Conservation (phyloP, 768 basidiomycete species). For the Baorangia bicolor region DNA sequence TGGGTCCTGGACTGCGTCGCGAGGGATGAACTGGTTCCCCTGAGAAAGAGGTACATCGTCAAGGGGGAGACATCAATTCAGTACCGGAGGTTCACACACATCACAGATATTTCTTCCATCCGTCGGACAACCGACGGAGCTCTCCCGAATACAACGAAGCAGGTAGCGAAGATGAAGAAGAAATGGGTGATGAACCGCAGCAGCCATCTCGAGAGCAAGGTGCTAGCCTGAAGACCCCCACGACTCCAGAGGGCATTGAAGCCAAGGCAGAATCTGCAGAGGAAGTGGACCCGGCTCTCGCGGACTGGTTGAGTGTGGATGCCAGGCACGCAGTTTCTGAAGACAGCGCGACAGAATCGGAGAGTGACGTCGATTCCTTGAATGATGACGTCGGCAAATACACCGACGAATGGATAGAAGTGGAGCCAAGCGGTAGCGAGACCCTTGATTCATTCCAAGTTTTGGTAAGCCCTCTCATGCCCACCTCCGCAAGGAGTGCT, state of each 20-base stretch:
- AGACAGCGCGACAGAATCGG: conserved; percentile 48
- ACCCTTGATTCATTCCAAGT: conserved; percentile 21
- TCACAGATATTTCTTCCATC: conserved; percentile 76
- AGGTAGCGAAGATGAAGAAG: conserved; percentile 35
- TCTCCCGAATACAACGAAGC: conserved; percentile 52
- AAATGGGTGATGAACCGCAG: conserved; percentile 12
- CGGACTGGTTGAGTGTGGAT: conserved; percentile 64
- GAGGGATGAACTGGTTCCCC: conserved; percentile 51
- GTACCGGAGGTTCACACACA: not conserved
- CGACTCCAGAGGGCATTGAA: conserved; percentile 1
- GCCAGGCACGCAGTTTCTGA: conserved; percentile 28
- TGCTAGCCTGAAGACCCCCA: not conserved
- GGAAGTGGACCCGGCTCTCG: conserved; percentile 47
- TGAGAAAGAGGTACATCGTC: conserved; percentile 59
- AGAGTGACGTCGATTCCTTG: conserved; percentile 68
- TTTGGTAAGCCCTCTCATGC: conserved; percentile 1
- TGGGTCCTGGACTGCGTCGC: conserved; percentile 85
- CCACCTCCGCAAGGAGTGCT: not conserved
- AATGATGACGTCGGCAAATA: conserved; percentile 52
- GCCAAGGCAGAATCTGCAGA: conserved; percentile 30
- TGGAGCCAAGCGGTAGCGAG: conserved; percentile 21
- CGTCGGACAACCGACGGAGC: conserved; percentile 50
- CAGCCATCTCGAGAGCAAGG: conserved; percentile 19
- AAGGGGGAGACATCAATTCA: not conserved
- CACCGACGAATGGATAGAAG: conserved; percentile 41